Base-by-base conservation (phyloP, 352 stramenopile species). In the Phytopythium cucurbitacearum region DNA sequence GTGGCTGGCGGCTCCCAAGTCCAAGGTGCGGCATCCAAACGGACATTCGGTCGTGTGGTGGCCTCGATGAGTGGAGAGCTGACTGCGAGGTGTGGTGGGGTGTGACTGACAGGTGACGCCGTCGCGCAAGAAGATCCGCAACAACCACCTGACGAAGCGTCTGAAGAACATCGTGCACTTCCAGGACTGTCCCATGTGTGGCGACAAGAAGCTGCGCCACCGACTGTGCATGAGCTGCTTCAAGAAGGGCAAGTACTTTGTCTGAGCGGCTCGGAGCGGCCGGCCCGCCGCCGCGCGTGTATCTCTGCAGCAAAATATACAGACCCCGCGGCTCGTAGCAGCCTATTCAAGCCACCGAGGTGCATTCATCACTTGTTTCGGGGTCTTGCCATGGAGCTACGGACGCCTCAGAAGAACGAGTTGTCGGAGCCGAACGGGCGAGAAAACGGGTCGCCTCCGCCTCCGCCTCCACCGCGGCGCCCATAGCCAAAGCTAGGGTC, bases 241-340 rank as follows among this genome's bases (percentile, higher is more conserved):
- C 73, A 95, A 95, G 77, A 93, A 95, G 75, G 85, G 85, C 75
- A 92, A 84, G 64, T 95, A 95, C 71, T 95, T 95, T 72, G 79
- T 86, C 59, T 91, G 87, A 65, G 58, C 37, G 16, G 49, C 53
- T 9, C 28, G 21, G 35, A 12, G 40, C 21, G 40, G 12, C n/a
- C 2, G 38, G 38, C 21, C 21, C 21, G 21, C 21, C 21, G 21
- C 21, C 21, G 21, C 21, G 21, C 21, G 21, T 28, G 21, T 28
- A 28, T 28, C 21, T 28, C 21, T 28, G 21, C 21, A 28, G 21
- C 21, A 28, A 28, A 28, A 28, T 28, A 28, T 28, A 28, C 21
- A 28, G 21, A 28, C 21, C 2, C 21, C 21, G 21, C 21, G 21
- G 21, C 21, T 28, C 21, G 21, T 28, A 28, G 21, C 21, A 28